Evolutionary conservation across 768 basidiomycete genomes (phyloP), one percentile per base, ranked within the genome.

Genomic region (Megacollybia marginata): DNA sequence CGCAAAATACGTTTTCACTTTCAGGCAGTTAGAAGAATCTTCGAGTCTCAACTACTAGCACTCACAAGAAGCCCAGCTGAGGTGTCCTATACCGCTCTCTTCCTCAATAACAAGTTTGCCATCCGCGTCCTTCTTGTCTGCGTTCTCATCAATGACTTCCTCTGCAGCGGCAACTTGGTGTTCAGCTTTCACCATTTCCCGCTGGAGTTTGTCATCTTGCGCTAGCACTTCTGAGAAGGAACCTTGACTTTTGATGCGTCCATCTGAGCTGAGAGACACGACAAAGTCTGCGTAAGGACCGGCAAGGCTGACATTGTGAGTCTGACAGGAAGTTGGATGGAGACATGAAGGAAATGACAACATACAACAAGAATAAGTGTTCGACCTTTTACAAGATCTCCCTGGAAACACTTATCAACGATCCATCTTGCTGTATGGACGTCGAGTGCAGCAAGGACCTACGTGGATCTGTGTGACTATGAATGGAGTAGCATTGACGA

Each of bases 341-440:
- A 33, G 9, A 33, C 15, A 9, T 7, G 11, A 48, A 13, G n/a
- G 2, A 13, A 4, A 15, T n/a, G 4, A 20, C 13, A 8, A 55
- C 59, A 45, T 45, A 69, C 70, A 15, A 75, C 69, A 11, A 76
- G 59, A 16, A 77, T 59, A 18, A 75, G 63, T 13, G 75, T 77
- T 42, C 75, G 59, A 4, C 61, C 70, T 40, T 61, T 56, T 44
- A 76, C 55, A 20, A 75, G 54, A 47, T 70, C 66, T 1, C 72
- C 67, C 23, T 57, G 55, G 51, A 79, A 66, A 50, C 75, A 70
- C 44, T 77, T 67, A 13, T 74, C 69, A 31, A 77, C 69, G 49
- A 80, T 74, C 65, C 65, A 76, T 47, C 73, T 69, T 9, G 73
- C 67, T 2, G 78, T 80, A 51, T 76, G 70, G 8, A 77, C 73